phyloP scores from a whole-genome alignment of 192 early-diverging fungal genomes.

The Physocladia obscura region DNA sequence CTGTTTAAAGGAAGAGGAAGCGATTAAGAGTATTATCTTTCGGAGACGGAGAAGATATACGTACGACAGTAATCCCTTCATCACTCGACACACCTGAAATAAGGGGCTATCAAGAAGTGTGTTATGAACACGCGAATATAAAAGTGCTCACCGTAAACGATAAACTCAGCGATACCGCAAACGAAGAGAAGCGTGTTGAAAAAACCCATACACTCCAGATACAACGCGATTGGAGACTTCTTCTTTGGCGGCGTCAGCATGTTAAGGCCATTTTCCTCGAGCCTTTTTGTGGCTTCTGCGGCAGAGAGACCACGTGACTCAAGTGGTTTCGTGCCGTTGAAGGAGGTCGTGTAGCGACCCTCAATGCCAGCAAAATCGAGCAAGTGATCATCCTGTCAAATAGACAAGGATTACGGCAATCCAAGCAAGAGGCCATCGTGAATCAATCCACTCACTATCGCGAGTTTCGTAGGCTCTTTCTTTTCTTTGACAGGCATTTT shows the following conservation, averaged over 20 bases:
- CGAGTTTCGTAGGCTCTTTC: too few species aligned
- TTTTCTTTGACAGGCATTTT: too few species aligned
- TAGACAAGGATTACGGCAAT: too few species aligned
- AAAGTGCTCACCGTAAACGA: too few species aligned
- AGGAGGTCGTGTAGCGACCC: conserved; percentile 40
- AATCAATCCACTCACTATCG: too few species aligned
- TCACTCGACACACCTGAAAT: too few species aligned
- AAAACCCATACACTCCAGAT: conserved; percentile 64
- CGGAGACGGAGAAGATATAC: background rate
- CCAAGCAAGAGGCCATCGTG: too few species aligned
- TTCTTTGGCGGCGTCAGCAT: conserved; percentile 81
- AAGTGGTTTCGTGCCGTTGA: conserved; percentile 58
- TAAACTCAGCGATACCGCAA: conserved; percentile 75
- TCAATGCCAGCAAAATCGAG: too few species aligned
- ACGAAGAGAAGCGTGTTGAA: conserved; percentile 84
- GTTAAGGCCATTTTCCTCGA: conserved; percentile 73
- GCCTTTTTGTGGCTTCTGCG: conserved; percentile 55
- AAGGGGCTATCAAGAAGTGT: conserved; percentile 73
- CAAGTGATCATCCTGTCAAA: too few species aligned
- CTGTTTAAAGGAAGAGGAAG: background rate
- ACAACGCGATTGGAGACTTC: conserved; percentile 65
- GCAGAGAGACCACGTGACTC: conserved; percentile 66
- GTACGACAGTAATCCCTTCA: too few species aligned
- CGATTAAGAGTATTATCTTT: background rate
- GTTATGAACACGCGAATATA: too few species aligned